phyloP scores from a whole-genome alignment of 352 stramenopile species.

The Globisporangium polare region DNA sequence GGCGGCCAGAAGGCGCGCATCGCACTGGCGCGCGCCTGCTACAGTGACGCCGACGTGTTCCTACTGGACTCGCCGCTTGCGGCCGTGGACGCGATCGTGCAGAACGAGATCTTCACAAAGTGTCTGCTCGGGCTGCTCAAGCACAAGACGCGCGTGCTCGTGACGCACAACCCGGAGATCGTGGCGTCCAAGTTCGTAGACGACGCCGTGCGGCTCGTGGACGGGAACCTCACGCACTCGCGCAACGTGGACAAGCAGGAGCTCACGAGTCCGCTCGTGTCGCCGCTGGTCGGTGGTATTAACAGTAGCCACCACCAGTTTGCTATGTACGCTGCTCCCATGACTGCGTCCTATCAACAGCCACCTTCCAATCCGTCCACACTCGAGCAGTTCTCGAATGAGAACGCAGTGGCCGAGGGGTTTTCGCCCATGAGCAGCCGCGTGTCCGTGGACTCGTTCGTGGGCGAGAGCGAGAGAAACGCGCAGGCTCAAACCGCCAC shows the following conservation, averaged over 20 bases:
- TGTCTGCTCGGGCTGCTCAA: conserved; percentile 63
- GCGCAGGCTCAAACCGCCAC: neutral
- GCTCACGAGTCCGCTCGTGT: conserved; percentile 27
- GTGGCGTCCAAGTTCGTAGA: conserved; percentile 60
- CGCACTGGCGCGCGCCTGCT: conserved; percentile 79
- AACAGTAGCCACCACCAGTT: conserved; percentile 6
- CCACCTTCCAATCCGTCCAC: conserved; percentile 4
- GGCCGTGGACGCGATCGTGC: conserved; percentile 50
- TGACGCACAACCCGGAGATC: conserved; percentile 67
- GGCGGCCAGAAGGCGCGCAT: conserved; percentile 70
- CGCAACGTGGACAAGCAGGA: conserved; percentile 35
- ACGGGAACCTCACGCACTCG: conserved; percentile 42
- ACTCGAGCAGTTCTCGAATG: conserved; percentile 24
- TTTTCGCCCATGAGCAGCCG: conserved; percentile 31
- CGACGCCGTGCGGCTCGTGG: conserved; percentile 48
- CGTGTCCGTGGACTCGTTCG: conserved; percentile 26
- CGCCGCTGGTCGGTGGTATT: conserved; percentile 31
- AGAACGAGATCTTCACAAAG: conserved; percentile 83
- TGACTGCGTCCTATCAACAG: conserved; percentile 5
- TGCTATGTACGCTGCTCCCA: conserved; percentile 6
- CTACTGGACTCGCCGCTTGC: conserved; percentile 61
- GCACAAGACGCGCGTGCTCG: conserved; percentile 65
- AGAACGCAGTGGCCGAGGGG: conserved; percentile 24
- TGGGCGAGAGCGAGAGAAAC: conserved; percentile 22
- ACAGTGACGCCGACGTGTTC: conserved; percentile 74